Conservation (phyloP, 2,329 filamentous ascomycete species). For the Colletotrichum zoysiae region DNA sequence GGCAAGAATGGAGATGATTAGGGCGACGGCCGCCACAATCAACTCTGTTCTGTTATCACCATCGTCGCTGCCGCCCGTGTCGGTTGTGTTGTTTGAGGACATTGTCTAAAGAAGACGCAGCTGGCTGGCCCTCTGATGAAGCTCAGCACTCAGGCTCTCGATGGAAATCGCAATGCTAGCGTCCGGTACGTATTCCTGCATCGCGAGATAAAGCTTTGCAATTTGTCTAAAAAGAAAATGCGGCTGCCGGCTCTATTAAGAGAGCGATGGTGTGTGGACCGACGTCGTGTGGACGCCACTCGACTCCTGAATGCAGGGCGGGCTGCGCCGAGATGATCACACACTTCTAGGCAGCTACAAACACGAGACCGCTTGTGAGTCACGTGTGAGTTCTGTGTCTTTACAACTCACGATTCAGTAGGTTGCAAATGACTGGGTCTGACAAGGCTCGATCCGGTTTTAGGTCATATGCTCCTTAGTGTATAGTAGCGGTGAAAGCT, state of each 20-base stretch:
- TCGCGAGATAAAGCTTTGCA: not conserved
- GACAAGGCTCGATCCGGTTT: not conserved
- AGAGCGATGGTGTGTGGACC: not conserved
- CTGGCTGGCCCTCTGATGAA: not conserved
- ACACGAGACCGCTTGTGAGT: not conserved
- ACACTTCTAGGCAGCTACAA: not conserved
- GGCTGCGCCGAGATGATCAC: not conserved
- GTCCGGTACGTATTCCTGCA: not conserved
- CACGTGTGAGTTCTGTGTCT: not conserved
- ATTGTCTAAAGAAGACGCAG: not conserved
- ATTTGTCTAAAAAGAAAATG: too few relatives aligned
- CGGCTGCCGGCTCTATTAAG: not conserved
- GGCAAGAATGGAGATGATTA: constrained; percentile 35
- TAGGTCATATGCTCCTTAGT: not conserved
- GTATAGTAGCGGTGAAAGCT: not conserved
- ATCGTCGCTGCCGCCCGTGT: not conserved
- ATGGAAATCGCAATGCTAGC: not conserved
- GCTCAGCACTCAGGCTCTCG: not conserved
- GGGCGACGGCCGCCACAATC: constrained; percentile 33
- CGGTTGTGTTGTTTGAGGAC: constrained; percentile 10
- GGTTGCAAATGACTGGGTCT: not conserved
- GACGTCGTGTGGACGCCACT: too few relatives aligned
- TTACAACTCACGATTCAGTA: not conserved
- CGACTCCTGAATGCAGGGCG: not conserved
- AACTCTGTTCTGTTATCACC: constrained; percentile 16